Conservation (phyloP, 345 rosid genomes). For the Citrus medica region DNA sequence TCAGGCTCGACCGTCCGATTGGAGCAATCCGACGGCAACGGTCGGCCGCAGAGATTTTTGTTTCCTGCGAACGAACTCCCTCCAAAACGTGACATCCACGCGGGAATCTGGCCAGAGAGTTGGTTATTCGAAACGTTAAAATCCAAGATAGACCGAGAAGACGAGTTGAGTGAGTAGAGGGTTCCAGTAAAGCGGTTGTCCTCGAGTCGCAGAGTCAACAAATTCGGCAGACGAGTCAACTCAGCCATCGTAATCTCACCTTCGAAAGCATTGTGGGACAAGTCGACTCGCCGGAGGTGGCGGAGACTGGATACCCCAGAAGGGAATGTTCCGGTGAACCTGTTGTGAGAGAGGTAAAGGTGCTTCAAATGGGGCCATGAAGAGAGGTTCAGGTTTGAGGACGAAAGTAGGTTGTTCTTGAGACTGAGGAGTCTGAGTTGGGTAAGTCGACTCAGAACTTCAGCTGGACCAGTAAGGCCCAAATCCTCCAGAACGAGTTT, state of each 20-base stretch:
- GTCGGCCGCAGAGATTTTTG: conserved; percentile 35
- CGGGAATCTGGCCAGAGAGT: conserved; percentile 37
- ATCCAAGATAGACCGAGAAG: conserved; percentile 21
- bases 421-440: conserved; percentile 44
- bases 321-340: conserved; percentile 30
- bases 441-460: conserved; percentile 20
- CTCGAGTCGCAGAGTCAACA: conserved; percentile 41
- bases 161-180: conserved; percentile 1
- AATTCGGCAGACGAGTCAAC: conserved; percentile 18
- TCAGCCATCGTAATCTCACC: conserved; percentile 33
- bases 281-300: conserved; percentile 36
- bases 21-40: conserved; percentile 25
- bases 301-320: conserved; percentile 20
- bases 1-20: conserved; percentile 8
- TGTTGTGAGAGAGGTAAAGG: conserved; percentile 41
- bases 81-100: conserved; percentile 24
- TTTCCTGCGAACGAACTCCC: conserved; percentile 34
- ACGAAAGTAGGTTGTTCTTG: conserved; percentile 30
- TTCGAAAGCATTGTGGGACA: conserved; percentile 33
- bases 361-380: conserved; percentile 28
- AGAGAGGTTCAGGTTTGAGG: conserved; percentile 19
- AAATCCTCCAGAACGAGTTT: conserved; percentile 34
- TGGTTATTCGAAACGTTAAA: conserved; percentile 34
- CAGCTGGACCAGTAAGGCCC: conserved; percentile 24
- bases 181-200: conserved; percentile 30